Evolutionary conservation across 2,329 filamentous ascomycete genomes (phyloP), one percentile per base, ranked within the genome.

Genomic region (Venturia asperata): DNA sequence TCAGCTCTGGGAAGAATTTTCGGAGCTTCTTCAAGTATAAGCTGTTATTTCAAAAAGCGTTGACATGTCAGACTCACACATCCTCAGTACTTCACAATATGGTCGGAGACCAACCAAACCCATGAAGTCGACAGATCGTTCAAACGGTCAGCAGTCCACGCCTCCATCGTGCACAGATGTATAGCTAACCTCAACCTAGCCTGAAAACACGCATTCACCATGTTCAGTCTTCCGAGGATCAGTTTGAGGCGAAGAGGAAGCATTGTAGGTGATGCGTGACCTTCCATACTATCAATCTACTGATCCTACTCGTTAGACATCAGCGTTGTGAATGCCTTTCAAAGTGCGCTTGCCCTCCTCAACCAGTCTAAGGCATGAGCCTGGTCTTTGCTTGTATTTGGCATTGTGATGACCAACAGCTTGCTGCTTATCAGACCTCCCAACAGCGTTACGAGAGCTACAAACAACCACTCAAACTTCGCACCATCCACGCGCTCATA

Each of bases 181-280:
- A 30, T 65, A 47, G 42, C 21, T 64, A 58, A 61, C 45, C 64
- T 70, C 58, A 69, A 15, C 19, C 61, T 39, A 91, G 89, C 65
- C 81, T 96, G 58, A 89, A 88, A 72, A 97, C 92, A 1, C 86
- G 92, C 67, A 86, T 88, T 73, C 81, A 85, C 67, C 89, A 88
- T 73, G 90, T 96, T 39, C 85, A 88, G 67, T 80, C 91, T 55
- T 85, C 88, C 0, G 92, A 96, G 73, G 79, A 85, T 47, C 83
- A 81, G 34, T 80, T 96, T 65, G 85, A 86, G 64, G 82, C 87
- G 69, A 94, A 89, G 73, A 88, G 92, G 72, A 81, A 87, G 67
- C 92, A 96, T 71, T 90, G 92, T 96, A 78, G 78, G 89, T 77
- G 39, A 24, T 27, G 10, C 21, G 7, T 43, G 4, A 62, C 27